Base-by-base conservation (phyloP, 225 moss, liverwort and hornwort species). In the Physcomitrellopsis africana region DNA sequence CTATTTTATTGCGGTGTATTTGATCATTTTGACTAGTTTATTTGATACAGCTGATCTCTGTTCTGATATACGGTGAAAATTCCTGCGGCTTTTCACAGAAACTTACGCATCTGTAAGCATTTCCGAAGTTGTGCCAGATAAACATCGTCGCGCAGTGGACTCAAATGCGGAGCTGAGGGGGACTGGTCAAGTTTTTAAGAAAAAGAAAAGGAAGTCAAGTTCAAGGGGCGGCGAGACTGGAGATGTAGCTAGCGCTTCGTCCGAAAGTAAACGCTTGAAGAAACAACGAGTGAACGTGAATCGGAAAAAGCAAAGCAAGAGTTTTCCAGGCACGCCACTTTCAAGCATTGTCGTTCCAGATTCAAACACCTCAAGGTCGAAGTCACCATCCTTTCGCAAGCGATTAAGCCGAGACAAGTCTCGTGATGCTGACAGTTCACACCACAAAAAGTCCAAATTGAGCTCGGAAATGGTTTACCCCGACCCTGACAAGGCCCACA, bases 201-300 rank as follows among this genome's bases (percentile, higher is more conserved):
- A 77, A 49, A 82, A 80, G 56, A 77, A 80, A 63, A 64, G 79
- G 44, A 84, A 77, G 60, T 13, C 48, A 7, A 71, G 23, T 45
- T 52, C 79, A 62, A 54, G 46, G 53, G 74, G 26, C 23, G 20
- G 43, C 62, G 71, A 45, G 54, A 26, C 24, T 20, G 27, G 11
- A 27, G 77, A 48, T 66, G 72, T 24, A 44, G 77, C 55, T 23
- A 68, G 51, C 4, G 18, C 68, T 42, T 14, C 43, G 3, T 54
- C 59, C 11, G 79, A 29, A 23, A 79, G 75, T 23, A 81, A 87
- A 71, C 84, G 81, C 10, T 74, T 66, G 76, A 84, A 80, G 56
- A 82, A 81, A 11, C 62, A 72, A 67, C 42, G 3, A 51, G 52
- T 19, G 18, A 16, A 68, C 15, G 64, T 3, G 44, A 60, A 45